phyloP scores from a whole-genome alignment of 371 early-diverging fungal species.

The Apophysomyces variabilis region DNA sequence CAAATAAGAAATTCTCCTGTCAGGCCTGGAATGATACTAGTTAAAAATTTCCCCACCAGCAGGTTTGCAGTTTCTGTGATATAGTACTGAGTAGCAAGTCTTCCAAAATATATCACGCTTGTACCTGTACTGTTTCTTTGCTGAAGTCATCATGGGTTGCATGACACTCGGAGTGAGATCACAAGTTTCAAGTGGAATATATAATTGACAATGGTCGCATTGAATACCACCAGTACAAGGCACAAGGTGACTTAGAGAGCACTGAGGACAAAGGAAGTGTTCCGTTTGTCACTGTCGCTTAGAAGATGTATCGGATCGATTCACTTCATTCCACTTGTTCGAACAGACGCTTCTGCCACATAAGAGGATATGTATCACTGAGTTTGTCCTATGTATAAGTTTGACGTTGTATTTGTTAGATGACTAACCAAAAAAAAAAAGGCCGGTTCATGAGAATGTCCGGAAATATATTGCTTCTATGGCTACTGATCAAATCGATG shows the following conservation, averaged over 20 bases:
- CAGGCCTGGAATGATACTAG: slow-evolving; percentile 9
- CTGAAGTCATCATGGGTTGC: slow-evolving; percentile 2
- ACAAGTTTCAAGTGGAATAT: slow-evolving; percentile 9
- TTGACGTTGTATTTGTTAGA: too few relatives aligned
- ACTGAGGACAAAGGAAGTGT: slow-evolving; percentile 20
- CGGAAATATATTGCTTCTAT: not conserved
- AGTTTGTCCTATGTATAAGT: not conserved
- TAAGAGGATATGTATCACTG: slow-evolving; percentile 5
- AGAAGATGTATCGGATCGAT: not conserved
- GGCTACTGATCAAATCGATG: not conserved
- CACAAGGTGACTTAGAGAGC: slow-evolving; percentile 3
- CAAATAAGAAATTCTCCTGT: slow-evolving; percentile 17
- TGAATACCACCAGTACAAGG: slow-evolving; percentile 13
- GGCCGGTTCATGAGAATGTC: not conserved
- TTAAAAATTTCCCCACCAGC: not conserved
- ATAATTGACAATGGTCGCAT: slow-evolving; percentile 13
- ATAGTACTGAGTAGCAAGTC: not conserved
- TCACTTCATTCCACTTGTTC: slow-evolving; percentile 12
- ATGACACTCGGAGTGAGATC: slow-evolving; percentile 11
- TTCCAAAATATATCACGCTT: too few relatives aligned
- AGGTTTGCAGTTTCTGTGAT: not conserved
- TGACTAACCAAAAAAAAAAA: not conserved
- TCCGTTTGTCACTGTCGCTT: not conserved
- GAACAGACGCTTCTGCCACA: slow-evolving; percentile 15
- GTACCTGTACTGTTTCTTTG: slow-evolving; percentile 2